Base-by-base conservation (phyloP, 441 rosid genomes). In the Erysimum cheiri region DNA sequence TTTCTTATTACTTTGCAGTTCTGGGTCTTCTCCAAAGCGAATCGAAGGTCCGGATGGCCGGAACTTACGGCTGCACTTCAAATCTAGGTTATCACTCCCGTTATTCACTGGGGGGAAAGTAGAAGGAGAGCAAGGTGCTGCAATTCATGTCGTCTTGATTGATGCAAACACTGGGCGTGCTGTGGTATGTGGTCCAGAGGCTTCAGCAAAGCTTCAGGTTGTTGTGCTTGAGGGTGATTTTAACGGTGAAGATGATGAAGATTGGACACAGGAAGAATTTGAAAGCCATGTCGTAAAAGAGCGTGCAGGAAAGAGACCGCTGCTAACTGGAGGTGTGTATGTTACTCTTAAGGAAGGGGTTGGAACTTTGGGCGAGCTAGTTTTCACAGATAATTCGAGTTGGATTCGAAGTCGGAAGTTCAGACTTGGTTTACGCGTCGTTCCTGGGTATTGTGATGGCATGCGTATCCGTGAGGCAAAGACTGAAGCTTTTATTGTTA, bases 361-460 rank as follows among this genome's bases (percentile, higher is more conserved):
- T 37, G 99, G 99, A 73, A 88, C 97, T 9, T 76, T 96, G 7
- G 97, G 98, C 3, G 99, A 93, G 11, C 84, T 96, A 48, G 87
- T 84, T 73, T 96, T 96, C 72, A 93, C 99, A 0, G 99, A 96
- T 81, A 96, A 96, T 70, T 96, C 99, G 11, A 96, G 99, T 73
- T 96, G 99, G 99, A 96, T 95, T 71, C 86, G 97, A 66, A 95
- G 99, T 82, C 75, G 99, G 70, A 92, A 96, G 82, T 92, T 96
- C 76, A 85, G 99, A 79, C 89, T 96, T 63, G 99, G 99, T 71
- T 76, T 96, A 81, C 84, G 81, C 79, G 94, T 93, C 43, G 75
- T 85, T 35, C 63, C 90, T 43, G 97, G 97, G 79, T 85, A 10
- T 70, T 83, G 87, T 73, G 97, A 91, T 70, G 96, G 86, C 29